Conservation (phyloP, 306 rosid species). For the Citrullus colocynthis region DNA sequence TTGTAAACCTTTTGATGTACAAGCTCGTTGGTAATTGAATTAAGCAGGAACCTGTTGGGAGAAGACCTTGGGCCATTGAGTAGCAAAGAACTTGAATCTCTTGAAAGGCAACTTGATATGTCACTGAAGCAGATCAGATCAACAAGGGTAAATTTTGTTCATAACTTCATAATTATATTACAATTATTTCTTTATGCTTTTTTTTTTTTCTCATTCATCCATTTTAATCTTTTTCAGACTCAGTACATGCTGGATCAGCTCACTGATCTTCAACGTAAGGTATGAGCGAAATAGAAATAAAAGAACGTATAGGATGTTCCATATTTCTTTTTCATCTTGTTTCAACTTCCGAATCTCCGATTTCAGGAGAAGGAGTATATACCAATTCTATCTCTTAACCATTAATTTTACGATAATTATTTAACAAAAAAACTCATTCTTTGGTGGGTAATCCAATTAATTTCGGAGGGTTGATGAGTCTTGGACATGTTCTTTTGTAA, state of each 20-base stretch:
- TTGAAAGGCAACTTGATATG: conserved; percentile 88
- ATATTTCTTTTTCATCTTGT: neutral
- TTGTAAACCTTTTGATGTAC: too few species aligned
- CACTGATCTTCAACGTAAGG: conserved; percentile 77
- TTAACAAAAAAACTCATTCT: too few species aligned
- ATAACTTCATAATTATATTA: neutral
- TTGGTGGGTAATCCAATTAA: too few species aligned
- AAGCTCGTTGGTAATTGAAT: neutral
- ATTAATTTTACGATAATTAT: too few species aligned
- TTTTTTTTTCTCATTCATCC: neutral
- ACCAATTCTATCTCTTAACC: too few species aligned
- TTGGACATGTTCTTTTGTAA: too few species aligned
- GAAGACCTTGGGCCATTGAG: conserved; percentile 86
- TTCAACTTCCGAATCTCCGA: too few species aligned
- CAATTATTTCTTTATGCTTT: neutral
- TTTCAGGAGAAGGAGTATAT: too few species aligned
- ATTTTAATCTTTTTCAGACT: conserved; percentile 29
- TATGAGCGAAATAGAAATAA: conserved; percentile 6
- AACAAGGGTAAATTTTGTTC: conserved; percentile 43
- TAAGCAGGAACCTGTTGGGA: conserved; percentile 72
- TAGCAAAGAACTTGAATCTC: conserved; percentile 90
- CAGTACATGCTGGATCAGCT: conserved; percentile 88
- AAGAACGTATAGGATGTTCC: too few species aligned
- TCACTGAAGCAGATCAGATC: conserved; percentile 91
- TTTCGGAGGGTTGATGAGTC: too few species aligned